Evolutionary conservation across 805 yeast species (phyloP).

Genomic region (Wickerhamiella alocasiicola): DNA sequence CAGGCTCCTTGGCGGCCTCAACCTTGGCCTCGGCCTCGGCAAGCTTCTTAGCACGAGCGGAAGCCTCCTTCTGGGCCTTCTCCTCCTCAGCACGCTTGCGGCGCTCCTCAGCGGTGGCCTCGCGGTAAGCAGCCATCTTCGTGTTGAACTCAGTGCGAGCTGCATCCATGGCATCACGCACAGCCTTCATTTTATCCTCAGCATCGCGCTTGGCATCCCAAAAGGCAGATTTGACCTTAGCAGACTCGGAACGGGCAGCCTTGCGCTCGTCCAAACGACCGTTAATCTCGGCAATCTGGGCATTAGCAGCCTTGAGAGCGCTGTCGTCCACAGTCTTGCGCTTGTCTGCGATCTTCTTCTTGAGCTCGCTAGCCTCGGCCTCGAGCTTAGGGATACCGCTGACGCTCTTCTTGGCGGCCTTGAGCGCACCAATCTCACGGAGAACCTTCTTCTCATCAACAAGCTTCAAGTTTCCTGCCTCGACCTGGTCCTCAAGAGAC

Average conservation of each 20-base stretch:
- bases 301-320: slow-evolving; percentile 51
- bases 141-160: slow-evolving; percentile 52
- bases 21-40: slow-evolving; percentile 59
- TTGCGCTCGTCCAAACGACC: slow-evolving; percentile 54
- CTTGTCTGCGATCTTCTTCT: slow-evolving; percentile 59
- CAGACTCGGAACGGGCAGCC: slow-evolving; percentile 53
- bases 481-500: slow-evolving; percentile 56
- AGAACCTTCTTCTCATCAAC: slow-evolving; percentile 82
- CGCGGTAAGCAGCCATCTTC: slow-evolving; percentile 63
- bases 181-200: slow-evolving; percentile 54
- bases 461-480: slow-evolving; percentile 65
- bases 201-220: slow-evolving; percentile 34
- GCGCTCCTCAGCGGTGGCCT: slow-evolving; percentile 55
- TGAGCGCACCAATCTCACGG: slow-evolving; percentile 72
- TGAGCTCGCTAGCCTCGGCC: slow-evolving; percentile 66
- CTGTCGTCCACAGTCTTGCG: slow-evolving; percentile 48
- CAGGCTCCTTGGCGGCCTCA: slow-evolving; percentile 63
- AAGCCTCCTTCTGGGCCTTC: slow-evolving; percentile 45
- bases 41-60: slow-evolving; percentile 38
- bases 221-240: slow-evolving; percentile 46
- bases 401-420: slow-evolving; percentile 71
- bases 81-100: slow-evolving; percentile 65
- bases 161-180: slow-evolving; percentile 37
- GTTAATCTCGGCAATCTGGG: slow-evolving; percentile 56
- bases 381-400: slow-evolving; percentile 61